Evolutionary conservation across 805 yeast species (phyloP).

Genomic region (Myxozyma geophila): DNA sequence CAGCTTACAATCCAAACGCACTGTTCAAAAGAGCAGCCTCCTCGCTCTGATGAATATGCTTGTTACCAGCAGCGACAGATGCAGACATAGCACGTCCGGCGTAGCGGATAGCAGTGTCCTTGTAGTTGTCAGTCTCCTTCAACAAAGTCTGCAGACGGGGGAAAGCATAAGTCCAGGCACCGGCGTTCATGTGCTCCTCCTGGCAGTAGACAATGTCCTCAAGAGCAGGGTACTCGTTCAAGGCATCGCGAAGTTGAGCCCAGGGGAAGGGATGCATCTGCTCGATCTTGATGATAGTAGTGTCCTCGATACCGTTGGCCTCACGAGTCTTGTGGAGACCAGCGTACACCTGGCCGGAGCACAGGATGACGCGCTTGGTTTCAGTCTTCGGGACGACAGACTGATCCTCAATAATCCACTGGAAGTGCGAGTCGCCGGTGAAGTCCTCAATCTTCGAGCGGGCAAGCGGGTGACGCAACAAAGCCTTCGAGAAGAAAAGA

Average conservation of each 20-base stretch:
- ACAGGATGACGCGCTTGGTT: slow-evolving; percentile 81
- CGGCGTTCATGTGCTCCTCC: slow-evolving; percentile 99
- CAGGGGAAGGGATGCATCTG: slow-evolving; percentile 99
- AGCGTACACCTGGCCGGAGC: slow-evolving; percentile 94
- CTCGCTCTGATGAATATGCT: slow-evolving; percentile 83
- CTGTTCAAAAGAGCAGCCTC: slow-evolving; percentile 85
- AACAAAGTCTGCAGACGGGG: slow-evolving; percentile 84
- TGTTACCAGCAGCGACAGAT: slow-evolving; percentile 96
- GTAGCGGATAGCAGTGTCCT: slow-evolving; percentile 67
- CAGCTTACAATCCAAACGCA: slow-evolving; percentile 54
- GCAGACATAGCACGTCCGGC: slow-evolving; percentile 99
- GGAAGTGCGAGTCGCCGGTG: slow-evolving; percentile 89
- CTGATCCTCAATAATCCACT: slow-evolving; percentile 92
- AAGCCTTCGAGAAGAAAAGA: slow-evolving; percentile 86
- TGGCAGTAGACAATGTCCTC: slow-evolving; percentile 96
- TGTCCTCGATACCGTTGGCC: slow-evolving; percentile 70
- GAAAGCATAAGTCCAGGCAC: slow-evolving; percentile 75
- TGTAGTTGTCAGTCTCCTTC: slow-evolving; percentile 72
- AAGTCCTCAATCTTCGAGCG: slow-evolving; percentile 82
- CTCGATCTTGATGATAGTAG: slow-evolving; percentile 88
- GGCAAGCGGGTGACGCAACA: slow-evolving; percentile 97
- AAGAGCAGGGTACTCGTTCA: slow-evolving; percentile 76
- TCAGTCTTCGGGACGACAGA: slow-evolving; percentile 77
- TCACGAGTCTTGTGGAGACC: slow-evolving; percentile 90
- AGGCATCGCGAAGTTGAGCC: slow-evolving; percentile 84